These are phyloP conservation scores for Cerrena zonata DNA, from an alignment of 1,284 basidiomycete genomes.

Conservation along the genomic window DNA sequence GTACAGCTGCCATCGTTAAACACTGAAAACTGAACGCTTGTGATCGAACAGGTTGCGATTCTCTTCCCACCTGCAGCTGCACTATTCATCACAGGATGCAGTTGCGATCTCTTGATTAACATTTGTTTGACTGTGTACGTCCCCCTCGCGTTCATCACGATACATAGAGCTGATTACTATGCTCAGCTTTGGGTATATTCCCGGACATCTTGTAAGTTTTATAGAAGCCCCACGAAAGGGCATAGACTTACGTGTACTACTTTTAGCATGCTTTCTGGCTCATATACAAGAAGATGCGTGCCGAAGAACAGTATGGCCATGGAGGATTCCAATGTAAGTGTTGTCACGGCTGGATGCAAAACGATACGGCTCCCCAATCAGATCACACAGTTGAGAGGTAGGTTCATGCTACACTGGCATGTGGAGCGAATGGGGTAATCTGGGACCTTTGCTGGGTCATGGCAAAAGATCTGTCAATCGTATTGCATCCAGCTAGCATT, in stretches of 20 bases:
- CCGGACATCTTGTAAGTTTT: slow-evolving; percentile 56
- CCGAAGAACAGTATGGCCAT: slow-evolving; percentile 53
- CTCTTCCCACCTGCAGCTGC: slow-evolving; percentile 68
- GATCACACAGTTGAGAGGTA: no score
- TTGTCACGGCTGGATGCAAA: no score
- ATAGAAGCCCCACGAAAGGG: neutral
- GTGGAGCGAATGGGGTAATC: no score
- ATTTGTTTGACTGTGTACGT: slow-evolving; percentile 66
- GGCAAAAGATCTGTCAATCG: no score
- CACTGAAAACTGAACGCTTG: slow-evolving; percentile 21
- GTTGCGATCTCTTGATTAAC: slow-evolving; percentile 78
- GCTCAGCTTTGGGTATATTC: slow-evolving; percentile 65
- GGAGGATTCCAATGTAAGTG: slow-evolving; percentile 45
- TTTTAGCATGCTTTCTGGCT: slow-evolving; percentile 43
- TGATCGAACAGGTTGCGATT: slow-evolving; percentile 63
- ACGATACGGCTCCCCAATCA: no score
- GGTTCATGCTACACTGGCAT: no score
- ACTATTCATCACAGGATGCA: slow-evolving; percentile 70
- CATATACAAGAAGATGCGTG: slow-evolving; percentile 55
- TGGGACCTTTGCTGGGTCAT: no score
- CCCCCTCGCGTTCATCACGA: neutral
- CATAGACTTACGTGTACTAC: neutral
- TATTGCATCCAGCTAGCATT: neutral
- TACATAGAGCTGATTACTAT: neutral
- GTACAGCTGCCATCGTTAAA: no score